These are phyloP conservation scores for Coemansia reversa DNA, from an alignment of 192 early-diverging fungal genomes.

Conservation along the genomic window DNA sequence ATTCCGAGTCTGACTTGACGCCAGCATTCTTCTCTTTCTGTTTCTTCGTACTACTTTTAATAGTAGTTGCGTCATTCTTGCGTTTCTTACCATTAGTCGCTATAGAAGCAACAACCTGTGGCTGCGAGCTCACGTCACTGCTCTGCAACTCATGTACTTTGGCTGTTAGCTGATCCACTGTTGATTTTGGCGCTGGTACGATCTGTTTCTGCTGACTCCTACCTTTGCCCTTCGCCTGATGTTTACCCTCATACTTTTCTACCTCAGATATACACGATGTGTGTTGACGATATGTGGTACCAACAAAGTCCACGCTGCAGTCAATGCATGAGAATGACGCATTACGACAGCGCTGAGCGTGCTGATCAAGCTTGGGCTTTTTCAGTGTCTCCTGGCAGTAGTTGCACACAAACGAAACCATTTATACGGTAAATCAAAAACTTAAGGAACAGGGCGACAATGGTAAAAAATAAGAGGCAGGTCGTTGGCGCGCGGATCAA, in stretches of 20 bases:
- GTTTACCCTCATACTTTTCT: constrained; percentile 81
- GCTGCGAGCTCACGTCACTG: not conserved
- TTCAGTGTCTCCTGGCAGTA: constrained; percentile 84
- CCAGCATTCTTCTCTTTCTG: constrained; percentile 4
- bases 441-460: not conserved
- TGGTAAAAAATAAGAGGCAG: constrained; percentile 1
- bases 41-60: constrained; percentile 21
- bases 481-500: not conserved
- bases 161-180: constrained; percentile 40
- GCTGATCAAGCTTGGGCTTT: constrained; percentile 88
- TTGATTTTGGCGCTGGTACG: constrained; percentile 16
- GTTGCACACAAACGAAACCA: constrained; percentile 72
- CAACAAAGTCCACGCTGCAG: constrained; percentile 81
- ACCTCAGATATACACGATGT: constrained; percentile 89
- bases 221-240: constrained; percentile 23
- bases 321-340: constrained; percentile 92
- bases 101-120: not conserved
- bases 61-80: constrained; percentile 11
- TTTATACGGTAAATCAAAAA: constrained; percentile 1
- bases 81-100: constrained; percentile 13
- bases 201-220: constrained; percentile 3
- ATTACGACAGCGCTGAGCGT: constrained; percentile 74
- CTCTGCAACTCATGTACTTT: constrained; percentile 21
- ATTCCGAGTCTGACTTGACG: constrained; percentile 4
- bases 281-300: constrained; percentile 74